Evolutionary conservation across 305 asterid genomes (phyloP).

Genomic region (Fraxinus ornus): DNA sequence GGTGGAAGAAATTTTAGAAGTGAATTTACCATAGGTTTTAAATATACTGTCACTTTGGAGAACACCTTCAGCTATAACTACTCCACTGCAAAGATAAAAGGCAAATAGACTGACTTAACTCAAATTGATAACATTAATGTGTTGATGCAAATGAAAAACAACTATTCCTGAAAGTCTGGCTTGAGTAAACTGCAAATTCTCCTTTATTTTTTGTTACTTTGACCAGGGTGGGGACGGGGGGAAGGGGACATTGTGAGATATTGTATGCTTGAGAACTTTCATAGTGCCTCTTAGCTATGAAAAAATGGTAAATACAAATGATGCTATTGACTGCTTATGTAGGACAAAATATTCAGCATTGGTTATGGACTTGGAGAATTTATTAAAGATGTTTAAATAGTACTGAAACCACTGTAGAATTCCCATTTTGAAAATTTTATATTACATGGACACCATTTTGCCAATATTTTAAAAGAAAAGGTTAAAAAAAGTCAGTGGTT

Average conservation of each 20-base stretch:
- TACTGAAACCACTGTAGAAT: not conserved
- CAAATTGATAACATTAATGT: not conserved
- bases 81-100: slow-evolving; percentile 69
- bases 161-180: not conserved
- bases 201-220: not conserved
- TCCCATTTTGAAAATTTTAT: not conserved
- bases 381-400: not conserved
- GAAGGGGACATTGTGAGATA: not conserved
- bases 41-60: slow-evolving; percentile 51
- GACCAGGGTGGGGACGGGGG: not conserved
- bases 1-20: slow-evolving; percentile 3
- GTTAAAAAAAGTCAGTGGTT: not conserved
- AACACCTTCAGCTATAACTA: slow-evolving; percentile 88
- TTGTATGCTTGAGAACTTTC: not conserved
- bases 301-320: not conserved
- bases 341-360: not conserved
- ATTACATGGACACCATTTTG: not conserved
- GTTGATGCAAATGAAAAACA: not conserved
- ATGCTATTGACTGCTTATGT: not conserved
- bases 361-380: not conserved
- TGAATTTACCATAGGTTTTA: slow-evolving; percentile 57
- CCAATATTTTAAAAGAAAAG: not conserved
- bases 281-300: not conserved
- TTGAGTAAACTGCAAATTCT: not conserved
- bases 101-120: slow-evolving; percentile 14